Base-by-base conservation (phyloP, 2,329 filamentous ascomycete genomes). In the Hypoxylon sp. region DNA sequence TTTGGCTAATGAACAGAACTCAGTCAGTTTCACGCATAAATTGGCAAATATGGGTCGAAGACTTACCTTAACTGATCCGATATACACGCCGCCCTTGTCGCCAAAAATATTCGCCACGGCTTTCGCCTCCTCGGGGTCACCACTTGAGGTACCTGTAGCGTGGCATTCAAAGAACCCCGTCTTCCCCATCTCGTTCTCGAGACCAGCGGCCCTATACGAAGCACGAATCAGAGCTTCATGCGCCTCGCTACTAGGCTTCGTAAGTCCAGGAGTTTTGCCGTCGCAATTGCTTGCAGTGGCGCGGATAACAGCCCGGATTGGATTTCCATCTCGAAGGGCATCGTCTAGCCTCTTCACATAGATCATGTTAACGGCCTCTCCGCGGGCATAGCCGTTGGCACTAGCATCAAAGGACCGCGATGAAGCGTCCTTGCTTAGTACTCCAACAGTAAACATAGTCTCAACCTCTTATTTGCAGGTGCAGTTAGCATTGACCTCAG, bases 231-330 rank as follows among this genome's bases (percentile, higher is more conserved):
- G 28, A 2, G 30, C 30, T 17, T 30, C 49, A 17, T 51, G 49
- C 3, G 49, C 49, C 21, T 51, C 13, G 5, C 28, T 17, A 14
- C 21, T 51, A 13, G 49, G 49, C 28, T 14, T 51, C 2, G 49
- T 32, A 5, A 51, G 32, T 5, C 49, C 49, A 5, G 49, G 49
- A 13, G 49, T 51, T 5, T 51, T 51, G 3, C 49, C 49, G 21
- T 17, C 30, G 25, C 49, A 36, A 10, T 51, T 51, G 3, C 28
- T 51, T 3, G 49, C 17, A 17, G 49, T 51, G n/a, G 28, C 49
- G 23, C 49, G 49, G 34, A 51, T 51, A 7, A 51, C 25, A 23
- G 49, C 78, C 2, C 75, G 73, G 32, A 84, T 80, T 0, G 70
- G 71, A 30, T 79, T 74, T 1, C 82, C 55, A 7, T 73, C 64